Conservation (phyloP, 371 early-diverging fungal genomes). For the Zychaea mexicana region DNA sequence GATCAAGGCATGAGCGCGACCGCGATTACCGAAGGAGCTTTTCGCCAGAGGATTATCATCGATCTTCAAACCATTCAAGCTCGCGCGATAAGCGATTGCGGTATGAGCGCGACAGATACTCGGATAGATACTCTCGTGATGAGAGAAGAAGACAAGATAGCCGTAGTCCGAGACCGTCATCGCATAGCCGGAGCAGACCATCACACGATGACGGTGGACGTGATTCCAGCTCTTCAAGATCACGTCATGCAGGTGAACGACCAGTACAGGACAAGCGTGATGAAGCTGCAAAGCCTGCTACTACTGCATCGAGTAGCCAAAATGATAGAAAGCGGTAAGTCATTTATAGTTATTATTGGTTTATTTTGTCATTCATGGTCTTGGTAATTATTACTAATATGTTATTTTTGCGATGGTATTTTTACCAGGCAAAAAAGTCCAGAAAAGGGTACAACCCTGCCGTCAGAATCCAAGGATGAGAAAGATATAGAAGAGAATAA, state of each 20-base stretch:
- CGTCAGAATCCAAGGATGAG: background rate
- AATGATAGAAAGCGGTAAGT: background rate
- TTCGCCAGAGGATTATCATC: constrained; percentile 14
- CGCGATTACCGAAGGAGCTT: background rate
- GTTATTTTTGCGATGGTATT: too few relatives aligned
- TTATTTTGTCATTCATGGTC: too few relatives aligned
- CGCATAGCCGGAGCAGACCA: background rate
- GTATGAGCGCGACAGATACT: background rate
- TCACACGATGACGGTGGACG: background rate
- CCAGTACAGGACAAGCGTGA: background rate
- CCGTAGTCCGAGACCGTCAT: background rate
- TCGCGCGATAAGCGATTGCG: background rate
- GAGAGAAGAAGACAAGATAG: background rate
- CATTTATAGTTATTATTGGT: too few relatives aligned
- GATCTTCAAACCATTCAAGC: background rate
- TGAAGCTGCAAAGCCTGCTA: background rate
- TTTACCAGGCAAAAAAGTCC: background rate
- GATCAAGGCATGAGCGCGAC: background rate
- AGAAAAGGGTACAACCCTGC: background rate
- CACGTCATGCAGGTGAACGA: background rate
- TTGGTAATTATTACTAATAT: too few relatives aligned
- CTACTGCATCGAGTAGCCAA: too few relatives aligned
- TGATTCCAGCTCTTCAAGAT: background rate
- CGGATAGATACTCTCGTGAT: background rate
- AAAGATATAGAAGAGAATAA: background rate